A percentile compares a stretch with the other conserved stretches of the same genome.
Evolutionary conservation across 2,329 filamentous ascomycete genomes (phyloP).

Genomic region (Stachybotrys chlorohalonatus): DNA sequence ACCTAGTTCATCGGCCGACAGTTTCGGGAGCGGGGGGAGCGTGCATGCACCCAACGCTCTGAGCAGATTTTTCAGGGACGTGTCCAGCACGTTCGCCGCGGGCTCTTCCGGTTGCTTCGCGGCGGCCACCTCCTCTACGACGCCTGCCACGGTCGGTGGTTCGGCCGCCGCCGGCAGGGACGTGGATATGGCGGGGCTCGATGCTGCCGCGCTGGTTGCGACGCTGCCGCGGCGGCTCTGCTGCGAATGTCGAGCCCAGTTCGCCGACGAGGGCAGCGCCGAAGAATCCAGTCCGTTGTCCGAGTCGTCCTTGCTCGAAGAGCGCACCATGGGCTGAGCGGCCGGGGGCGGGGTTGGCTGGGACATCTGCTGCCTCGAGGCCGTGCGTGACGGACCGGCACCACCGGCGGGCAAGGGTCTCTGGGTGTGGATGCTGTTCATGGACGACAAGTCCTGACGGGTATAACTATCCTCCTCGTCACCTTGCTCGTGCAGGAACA

Average conservation of each 20-base stretch:
- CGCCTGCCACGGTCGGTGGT: slow-evolving; percentile 26
- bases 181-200: slow-evolving; percentile 68
- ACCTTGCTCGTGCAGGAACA: slow-evolving; percentile 97
- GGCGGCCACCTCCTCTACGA: slow-evolving; percentile 15
- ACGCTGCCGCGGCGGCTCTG: slow-evolving; percentile 66
- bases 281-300: slow-evolving; percentile 68
- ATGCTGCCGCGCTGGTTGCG: slow-evolving; percentile 70
- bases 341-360: slow-evolving; percentile 29
- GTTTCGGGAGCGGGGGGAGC: slow-evolving; percentile 14
- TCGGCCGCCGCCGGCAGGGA: slow-evolving; percentile 46
- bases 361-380: slow-evolving; percentile 39
- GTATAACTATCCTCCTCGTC: slow-evolving; percentile 97
- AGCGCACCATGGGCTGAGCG: slow-evolving; percentile 61
- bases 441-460: slow-evolving; percentile 84
- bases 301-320: slow-evolving; percentile 69
- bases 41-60: slow-evolving; percentile 26
- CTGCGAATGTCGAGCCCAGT: slow-evolving; percentile 71
- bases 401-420: slow-evolving; percentile 45
- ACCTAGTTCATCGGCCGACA: slow-evolving; percentile 13
- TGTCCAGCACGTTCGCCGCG: slow-evolving; percentile 10
- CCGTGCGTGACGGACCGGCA: slow-evolving; percentile 40
- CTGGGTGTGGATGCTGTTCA: slow-evolving; percentile 82
- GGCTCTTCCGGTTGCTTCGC: slow-evolving; percentile 11
- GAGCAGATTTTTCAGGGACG: slow-evolving; percentile 24
- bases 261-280: slow-evolving; percentile 87